These are phyloP conservation scores for Thelephora terrestris DNA, from an alignment of 1,284 basidiomycete genomes.

Conservation along the genomic window DNA sequence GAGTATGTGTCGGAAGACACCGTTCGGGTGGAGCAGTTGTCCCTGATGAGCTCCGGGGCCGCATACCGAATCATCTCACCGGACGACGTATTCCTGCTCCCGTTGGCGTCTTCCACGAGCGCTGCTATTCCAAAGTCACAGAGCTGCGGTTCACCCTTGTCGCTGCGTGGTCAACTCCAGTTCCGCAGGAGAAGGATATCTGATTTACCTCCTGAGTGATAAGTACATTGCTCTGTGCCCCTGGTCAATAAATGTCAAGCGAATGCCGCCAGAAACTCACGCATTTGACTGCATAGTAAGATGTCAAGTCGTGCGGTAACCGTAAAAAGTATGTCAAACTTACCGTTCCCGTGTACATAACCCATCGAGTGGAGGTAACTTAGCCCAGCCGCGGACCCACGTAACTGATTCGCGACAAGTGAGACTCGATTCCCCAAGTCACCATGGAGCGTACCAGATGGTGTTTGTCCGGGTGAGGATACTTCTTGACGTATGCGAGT, in stretches of 20 bases:
- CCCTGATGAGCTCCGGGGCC: slow-evolving; percentile 44
- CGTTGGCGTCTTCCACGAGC: slow-evolving; percentile 42
- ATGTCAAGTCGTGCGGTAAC: too few relatives aligned
- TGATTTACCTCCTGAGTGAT: slow-evolving; percentile 31
- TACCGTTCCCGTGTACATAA: slow-evolving; percentile 47
- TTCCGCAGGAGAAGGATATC: too few relatives aligned
- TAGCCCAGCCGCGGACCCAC: slow-evolving; percentile 40
- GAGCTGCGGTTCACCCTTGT: slow-evolving; percentile 40
- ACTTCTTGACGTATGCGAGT: too few relatives aligned
- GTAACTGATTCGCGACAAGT: too few relatives aligned
- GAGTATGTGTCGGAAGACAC: slow-evolving; percentile 41
- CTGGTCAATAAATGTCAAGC: too few relatives aligned
- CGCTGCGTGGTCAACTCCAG: background rate
- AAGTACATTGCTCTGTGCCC: too few relatives aligned
- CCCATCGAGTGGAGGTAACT: slow-evolving; percentile 39
- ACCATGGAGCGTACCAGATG: too few relatives aligned
- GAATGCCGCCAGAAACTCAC: too few relatives aligned
- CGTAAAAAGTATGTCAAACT: slow-evolving; percentile 14
- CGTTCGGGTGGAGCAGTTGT: slow-evolving; percentile 28
- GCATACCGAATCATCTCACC: slow-evolving; percentile 42
- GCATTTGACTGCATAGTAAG: too few relatives aligned
- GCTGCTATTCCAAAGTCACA: slow-evolving; percentile 57
- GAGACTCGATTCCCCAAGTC: too few relatives aligned
- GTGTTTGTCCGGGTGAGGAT: too few relatives aligned
- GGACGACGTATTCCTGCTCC: slow-evolving; percentile 33